Evolutionary conservation across 768 basidiomycete genomes (phyloP).

Genomic region (Tephrocybe sp.): DNA sequence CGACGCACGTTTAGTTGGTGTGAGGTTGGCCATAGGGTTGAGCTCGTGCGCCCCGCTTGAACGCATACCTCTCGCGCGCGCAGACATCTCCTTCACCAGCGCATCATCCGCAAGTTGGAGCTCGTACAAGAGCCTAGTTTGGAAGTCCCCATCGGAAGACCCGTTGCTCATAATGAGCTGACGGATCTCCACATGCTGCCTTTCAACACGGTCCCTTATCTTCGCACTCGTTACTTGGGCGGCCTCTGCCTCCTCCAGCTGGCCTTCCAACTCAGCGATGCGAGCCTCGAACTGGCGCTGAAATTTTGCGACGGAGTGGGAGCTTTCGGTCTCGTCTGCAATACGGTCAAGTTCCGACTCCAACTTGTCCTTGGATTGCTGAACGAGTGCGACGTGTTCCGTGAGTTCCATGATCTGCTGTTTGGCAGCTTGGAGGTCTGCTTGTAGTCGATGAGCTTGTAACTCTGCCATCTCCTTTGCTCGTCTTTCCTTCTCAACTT

Average conservation of each 20-base stretch:
- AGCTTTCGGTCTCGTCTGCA: slow-evolving; percentile 57
- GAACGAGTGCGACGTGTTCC: slow-evolving; percentile 51
- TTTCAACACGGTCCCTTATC: slow-evolving; percentile 63
- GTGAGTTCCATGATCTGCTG: slow-evolving; percentile 57
- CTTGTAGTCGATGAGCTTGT: slow-evolving; percentile 57
- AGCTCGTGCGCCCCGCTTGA: slow-evolving; percentile 34
- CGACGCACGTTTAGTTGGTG: slow-evolving; percentile 46
- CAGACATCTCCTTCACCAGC: slow-evolving; percentile 49
- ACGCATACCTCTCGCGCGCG: slow-evolving; percentile 33
- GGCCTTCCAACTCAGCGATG: slow-evolving; percentile 61
- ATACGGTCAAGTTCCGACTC: slow-evolving; percentile 68
- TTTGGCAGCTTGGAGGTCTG: slow-evolving; percentile 55
- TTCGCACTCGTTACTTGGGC: slow-evolving; percentile 48
- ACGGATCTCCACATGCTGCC: slow-evolving; percentile 72
- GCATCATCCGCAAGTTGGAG: slow-evolving; percentile 62
- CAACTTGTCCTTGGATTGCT: slow-evolving; percentile 63
- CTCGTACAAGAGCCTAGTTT: slow-evolving; percentile 60
- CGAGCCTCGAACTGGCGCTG: slow-evolving; percentile 65
- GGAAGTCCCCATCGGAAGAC: slow-evolving; percentile 62
- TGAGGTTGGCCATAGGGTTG: slow-evolving; percentile 41
- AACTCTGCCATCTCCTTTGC: slow-evolving; percentile 67
- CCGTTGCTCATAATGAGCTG: slow-evolving; percentile 58
- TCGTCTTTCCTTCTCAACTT: slow-evolving; percentile 67
- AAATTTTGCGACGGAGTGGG: slow-evolving; percentile 55
- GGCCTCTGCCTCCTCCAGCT: slow-evolving; percentile 57